Conservation (phyloP, 1,284 basidiomycete species). For the Paramarasmius palmivorus region DNA sequence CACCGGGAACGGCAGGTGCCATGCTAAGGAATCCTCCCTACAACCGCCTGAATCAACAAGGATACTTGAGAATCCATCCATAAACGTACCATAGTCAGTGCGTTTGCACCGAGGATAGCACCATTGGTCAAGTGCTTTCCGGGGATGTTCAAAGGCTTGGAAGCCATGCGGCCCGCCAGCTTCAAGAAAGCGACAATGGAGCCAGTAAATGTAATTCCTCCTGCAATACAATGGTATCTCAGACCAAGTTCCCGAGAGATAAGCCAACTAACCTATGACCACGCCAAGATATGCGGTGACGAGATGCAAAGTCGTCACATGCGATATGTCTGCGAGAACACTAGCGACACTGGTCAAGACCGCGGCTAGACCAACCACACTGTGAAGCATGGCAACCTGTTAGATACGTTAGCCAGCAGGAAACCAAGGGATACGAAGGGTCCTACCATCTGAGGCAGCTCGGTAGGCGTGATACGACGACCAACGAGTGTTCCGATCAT, state of each 20-base stretch:
- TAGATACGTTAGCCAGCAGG: neutral
- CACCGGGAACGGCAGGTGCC: slow-evolving; percentile 65
- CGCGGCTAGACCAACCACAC: slow-evolving; percentile 83
- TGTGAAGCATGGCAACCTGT: slow-evolving; percentile 57
- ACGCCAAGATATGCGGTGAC: slow-evolving; percentile 85
- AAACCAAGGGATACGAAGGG: neutral
- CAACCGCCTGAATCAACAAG: neutral
- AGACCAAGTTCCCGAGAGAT: neutral
- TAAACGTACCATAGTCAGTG: slow-evolving; percentile 55
- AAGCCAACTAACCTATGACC: slow-evolving; percentile 59
- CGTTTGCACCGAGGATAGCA: slow-evolving; percentile 68
- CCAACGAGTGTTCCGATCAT: slow-evolving; percentile 71
- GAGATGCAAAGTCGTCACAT: slow-evolving; percentile 70
- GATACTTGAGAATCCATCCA: neutral
- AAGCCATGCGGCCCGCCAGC: slow-evolving; percentile 77
- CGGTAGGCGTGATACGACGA: slow-evolving; percentile 80
- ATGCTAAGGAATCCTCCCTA: slow-evolving; percentile 64
- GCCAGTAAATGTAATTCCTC: slow-evolving; percentile 78
- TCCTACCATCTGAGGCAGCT: slow-evolving; percentile 80
- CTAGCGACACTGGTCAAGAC: slow-evolving; percentile 82
- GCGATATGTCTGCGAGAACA: slow-evolving; percentile 67
- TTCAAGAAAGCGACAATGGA: slow-evolving; percentile 89
- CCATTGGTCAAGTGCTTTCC: slow-evolving; percentile 76
- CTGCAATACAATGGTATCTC: slow-evolving; percentile 26
- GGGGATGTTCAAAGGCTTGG: slow-evolving; percentile 69